Conservation (phyloP, 2,329 filamentous ascomycete species). For the Pseudogymnoascus sp. region DNA sequence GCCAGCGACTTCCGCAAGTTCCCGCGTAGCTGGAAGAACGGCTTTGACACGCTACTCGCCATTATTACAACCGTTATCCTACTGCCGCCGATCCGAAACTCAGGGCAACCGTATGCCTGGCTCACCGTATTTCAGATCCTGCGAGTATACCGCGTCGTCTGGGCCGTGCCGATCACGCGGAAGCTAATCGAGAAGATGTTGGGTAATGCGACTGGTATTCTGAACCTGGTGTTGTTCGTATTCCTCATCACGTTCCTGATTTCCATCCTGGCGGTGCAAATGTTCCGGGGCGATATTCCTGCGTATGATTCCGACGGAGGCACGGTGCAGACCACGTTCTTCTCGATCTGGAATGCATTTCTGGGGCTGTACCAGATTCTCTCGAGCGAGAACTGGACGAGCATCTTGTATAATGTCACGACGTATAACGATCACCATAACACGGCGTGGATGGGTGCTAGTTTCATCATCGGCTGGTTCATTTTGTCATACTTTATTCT, state of each 20-base stretch:
- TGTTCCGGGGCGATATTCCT: constrained; percentile 83
- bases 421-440: constrained; percentile 54
- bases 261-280: constrained; percentile 85
- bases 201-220: constrained; percentile 83
- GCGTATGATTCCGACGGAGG: constrained; percentile 52
- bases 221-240: constrained; percentile 92
- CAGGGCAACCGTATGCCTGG: constrained; percentile 71
- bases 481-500: constrained; percentile 92
- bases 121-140: constrained; percentile 89
- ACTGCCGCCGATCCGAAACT: constrained; percentile 68
- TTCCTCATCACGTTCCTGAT: constrained; percentile 92
- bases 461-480: constrained; percentile 92
- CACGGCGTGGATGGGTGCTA: constrained; percentile 87
- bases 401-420: constrained; percentile 75
- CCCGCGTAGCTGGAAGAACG: constrained; percentile 63
- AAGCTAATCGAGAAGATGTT: constrained; percentile 82
- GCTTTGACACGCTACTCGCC: constrained; percentile 73
- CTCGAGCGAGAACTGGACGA: constrained; percentile 94
- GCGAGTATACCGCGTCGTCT: constrained; percentile 81
- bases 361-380: constrained; percentile 96
- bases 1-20: constrained; percentile 74
- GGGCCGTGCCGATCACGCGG: constrained; percentile 80
- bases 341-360: constrained; percentile 90
- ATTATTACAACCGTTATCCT: constrained; percentile 79
- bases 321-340: constrained; percentile 66